Evolutionary conservation across 768 basidiomycete genomes (phyloP), one percentile per base, ranked within the genome.

Genomic region (Lentinula edodes): DNA sequence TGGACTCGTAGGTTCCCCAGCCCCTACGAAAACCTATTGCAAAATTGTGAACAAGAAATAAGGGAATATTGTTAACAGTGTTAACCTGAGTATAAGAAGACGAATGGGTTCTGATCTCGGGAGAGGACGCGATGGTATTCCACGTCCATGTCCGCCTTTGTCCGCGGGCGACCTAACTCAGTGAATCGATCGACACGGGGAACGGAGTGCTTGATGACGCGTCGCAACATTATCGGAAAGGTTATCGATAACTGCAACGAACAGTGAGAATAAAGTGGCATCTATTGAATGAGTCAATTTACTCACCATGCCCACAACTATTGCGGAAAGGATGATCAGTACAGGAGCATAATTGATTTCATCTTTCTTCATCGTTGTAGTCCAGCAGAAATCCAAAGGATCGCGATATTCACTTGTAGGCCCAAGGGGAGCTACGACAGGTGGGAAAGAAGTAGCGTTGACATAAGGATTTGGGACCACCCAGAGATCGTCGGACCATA

Each of bases 401-500:
- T 83, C 81, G 45, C 83, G 82, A 69, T 75, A 89, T 66, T 83
- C 77, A 58, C 75, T 76, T 0, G 81, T 20, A 10, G 86, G 82
- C 0, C 88, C 88, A 15, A 89, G 70, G 2, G 83, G 80, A 1
- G 78, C 68, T 0, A 85, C 65, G 1, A 68, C 63, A 1, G 87
- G 84, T 2, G 83, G 80, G 28, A 73, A 76, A 1, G 77, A 67
- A 1, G 84, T 84, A 3, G 81, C 77, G 66, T 87, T 86, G 51
- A 72, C 72, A 66, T 90, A 90, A 3, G 88, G 88, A 68, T 90
- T 90, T 0, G 82, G 72, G 32, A 90, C 82, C 6, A 80, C 78
- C 89, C 88, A 92, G 18, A 89, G 80, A 73, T 91, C 91, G 52
- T 85, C 78, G 0, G 88, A 88, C 89, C 88, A 91, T 1, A 89